phyloP scores from a whole-genome alignment of 1,284 basidiomycete species.

The Austroboletus novae-zelandiae region DNA sequence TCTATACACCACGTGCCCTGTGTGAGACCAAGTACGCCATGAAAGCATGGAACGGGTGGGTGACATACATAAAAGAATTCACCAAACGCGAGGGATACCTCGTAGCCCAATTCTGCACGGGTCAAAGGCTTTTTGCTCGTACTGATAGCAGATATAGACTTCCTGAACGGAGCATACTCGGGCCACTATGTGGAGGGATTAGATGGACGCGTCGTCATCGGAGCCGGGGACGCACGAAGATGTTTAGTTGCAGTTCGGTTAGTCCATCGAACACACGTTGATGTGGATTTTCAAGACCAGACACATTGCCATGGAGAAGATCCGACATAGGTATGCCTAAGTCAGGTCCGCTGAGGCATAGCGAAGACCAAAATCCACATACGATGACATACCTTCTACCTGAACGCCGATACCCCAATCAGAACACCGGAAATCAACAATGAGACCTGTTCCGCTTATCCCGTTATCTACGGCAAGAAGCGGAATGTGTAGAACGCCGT shows the following conservation, averaged over 20 bases:
- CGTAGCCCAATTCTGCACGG: conserved; percentile 25
- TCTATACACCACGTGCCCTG: conserved; percentile 4
- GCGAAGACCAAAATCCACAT: neutral
- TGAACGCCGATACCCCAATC: conserved; percentile 27
- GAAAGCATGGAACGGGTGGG: neutral
- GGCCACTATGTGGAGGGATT: conserved; percentile 22
- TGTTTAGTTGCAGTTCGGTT: conserved; percentile 18
- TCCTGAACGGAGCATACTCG: conserved; percentile 24
- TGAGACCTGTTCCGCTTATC: conserved; percentile 16
- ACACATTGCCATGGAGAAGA: conserved; percentile 17
- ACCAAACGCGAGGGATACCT: conserved; percentile 31
- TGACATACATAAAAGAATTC: conserved; percentile 30
- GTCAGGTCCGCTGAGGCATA: neutral
- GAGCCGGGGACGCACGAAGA: conserved; percentile 20
- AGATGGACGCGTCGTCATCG: neutral
- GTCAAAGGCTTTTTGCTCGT: conserved; percentile 17
- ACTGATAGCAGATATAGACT: conserved; percentile 25
- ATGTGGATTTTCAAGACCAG: conserved; percentile 18
- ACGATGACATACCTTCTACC: conserved; percentile 16
- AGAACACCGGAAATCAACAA: conserved; percentile 22
- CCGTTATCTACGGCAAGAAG: conserved; percentile 25
- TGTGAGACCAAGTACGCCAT: conserved; percentile 4
- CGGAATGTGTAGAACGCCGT: conserved; percentile 24
- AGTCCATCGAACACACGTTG: conserved; percentile 25
- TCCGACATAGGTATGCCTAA: conserved; percentile 25